Evolutionary conservation across 2,329 filamentous ascomycete genomes (phyloP).

Genomic region (Nemania serpens): DNA sequence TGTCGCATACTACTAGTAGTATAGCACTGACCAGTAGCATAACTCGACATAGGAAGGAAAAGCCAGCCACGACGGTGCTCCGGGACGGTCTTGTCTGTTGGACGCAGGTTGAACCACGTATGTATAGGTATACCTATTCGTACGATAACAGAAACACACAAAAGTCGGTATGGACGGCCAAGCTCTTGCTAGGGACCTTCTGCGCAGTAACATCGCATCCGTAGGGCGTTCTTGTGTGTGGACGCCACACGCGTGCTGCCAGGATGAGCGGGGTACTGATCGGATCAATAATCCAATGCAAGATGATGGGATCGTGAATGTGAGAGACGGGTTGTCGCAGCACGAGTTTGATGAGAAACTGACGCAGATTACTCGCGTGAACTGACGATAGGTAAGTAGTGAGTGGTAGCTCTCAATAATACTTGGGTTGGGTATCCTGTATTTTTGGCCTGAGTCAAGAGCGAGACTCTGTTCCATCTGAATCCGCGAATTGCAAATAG

Average conservation of each 20-base stretch:
- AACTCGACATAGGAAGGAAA: neutral
- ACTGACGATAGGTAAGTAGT: neutral
- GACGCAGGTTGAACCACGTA: slow-evolving; percentile 18
- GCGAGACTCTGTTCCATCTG: too few species aligned
- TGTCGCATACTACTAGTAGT: slow-evolving; percentile 5
- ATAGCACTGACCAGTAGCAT: too few species aligned
- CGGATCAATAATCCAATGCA: slow-evolving; percentile 25
- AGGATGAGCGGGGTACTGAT: neutral
- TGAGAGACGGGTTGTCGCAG: slow-evolving; percentile 21
- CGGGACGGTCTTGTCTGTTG: neutral
- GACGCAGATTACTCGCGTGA: slow-evolving; percentile 1
- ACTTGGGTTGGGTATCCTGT: neutral
- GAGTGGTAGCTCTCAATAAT: neutral
- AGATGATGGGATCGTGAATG: slow-evolving; percentile 38
- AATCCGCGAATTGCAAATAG: too few species aligned
- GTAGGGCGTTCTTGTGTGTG: neutral
- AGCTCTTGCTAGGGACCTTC: neutral
- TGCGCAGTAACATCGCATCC: neutral
- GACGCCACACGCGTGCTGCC: neutral
- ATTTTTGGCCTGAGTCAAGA: neutral
- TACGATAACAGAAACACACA: neutral
- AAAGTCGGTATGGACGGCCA: neutral
- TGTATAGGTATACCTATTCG: neutral
- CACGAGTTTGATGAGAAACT: neutral
- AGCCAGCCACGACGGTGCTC: neutral